Conservation (phyloP, 257 asterid species). For the Solanum rostratum region DNA sequence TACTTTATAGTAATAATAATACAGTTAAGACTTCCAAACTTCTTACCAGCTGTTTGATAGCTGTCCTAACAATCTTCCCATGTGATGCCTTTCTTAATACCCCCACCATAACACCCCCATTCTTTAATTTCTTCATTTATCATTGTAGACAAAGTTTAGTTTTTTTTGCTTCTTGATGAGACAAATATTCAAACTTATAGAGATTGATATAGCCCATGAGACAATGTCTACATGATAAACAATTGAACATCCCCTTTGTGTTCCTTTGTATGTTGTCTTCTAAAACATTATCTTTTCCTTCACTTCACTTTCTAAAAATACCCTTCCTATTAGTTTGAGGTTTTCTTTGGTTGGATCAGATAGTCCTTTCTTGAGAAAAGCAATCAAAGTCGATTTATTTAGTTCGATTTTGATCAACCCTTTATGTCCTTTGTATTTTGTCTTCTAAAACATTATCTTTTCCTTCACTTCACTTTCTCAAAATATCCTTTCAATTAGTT, state of each 20-base stretch:
- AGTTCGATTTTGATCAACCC: neutral
- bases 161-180: neutral
- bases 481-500: neutral
- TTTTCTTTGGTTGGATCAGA: neutral
- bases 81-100: conserved; percentile 40
- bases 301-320: neutral
- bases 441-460: neutral
- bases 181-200: neutral
- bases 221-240: neutral
- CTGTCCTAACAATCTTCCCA: conserved; percentile 76
- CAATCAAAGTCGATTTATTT: neutral
- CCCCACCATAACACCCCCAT: neutral
- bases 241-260: neutral
- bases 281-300: neutral
- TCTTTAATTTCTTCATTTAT: neutral
- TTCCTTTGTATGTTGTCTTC: neutral
- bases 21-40: conserved; percentile 67
- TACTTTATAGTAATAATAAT: conserved; percentile 27
- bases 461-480: neutral
- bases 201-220: neutral
- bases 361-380: neutral
- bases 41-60: conserved; percentile 68
- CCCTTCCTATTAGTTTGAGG: neutral
- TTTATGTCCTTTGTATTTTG: neutral
- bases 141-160: neutral